Evolutionary conservation across 192 early-diverging fungal species (phyloP), one percentile per base, ranked within the genome.

Genomic region (Dissophora ornata): DNA sequence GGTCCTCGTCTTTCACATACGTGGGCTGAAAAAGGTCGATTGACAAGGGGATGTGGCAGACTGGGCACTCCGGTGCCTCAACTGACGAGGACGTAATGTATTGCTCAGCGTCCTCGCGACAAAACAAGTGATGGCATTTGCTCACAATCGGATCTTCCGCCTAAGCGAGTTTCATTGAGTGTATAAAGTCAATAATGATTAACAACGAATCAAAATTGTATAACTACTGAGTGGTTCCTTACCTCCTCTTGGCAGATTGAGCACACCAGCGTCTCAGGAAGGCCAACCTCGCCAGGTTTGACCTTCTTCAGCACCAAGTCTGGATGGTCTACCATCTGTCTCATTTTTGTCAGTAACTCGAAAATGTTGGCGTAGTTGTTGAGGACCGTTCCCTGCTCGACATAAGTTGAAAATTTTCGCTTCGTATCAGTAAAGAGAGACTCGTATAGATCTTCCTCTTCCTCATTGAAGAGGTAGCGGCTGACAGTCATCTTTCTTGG

Each of bases 301-400:
- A 73, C 69, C 29, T 88, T 73, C 80, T 91, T 94, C 30, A 88
- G 81, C 24, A 94, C 82, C 53, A 94, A 62, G 51, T 90, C 90
- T 4, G 95, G 96, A 74, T 98, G 96, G 82, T 98, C 92, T 33
- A 91, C 92, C 30, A 94, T 92, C 63, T 96, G 89, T 24, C 96
- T 79, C 94, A 98, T 95, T 32, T 92, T 88, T 12, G 85, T 91
- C 53, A 98, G 80, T 11, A 96, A 82, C 79, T 95, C 94, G 79
- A 98, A 96, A 54, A 98, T 96, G 55, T 90, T 92, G 40, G 95
- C 94, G 67, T 97, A 98, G 82, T 97, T 93, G 77, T 96, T 96
- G 44, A 96, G 85, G 24, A 96, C 91, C 0, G 95, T 93, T 11
- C 88, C 89, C 55, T 90, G 82, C 47, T 83, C 84, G 4, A 93